phyloP scores from a whole-genome alignment of 176 grass and related monocot species.

The Pontederia paniculata region DNA sequence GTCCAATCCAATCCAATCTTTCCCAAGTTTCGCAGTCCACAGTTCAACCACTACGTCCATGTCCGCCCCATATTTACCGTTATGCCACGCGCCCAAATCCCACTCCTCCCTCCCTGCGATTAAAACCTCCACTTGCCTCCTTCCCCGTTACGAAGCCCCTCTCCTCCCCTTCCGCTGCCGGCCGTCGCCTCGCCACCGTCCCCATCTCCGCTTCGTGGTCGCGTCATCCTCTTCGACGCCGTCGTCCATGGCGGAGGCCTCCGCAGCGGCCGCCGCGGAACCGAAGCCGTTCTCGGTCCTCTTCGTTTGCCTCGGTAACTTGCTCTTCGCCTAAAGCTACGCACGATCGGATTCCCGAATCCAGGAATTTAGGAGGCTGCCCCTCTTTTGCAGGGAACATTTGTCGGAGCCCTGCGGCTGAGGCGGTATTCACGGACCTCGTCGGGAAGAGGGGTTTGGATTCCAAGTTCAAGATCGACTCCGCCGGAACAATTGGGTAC shows the following conservation, averaged over 20 bases:
- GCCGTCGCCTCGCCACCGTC: no score
- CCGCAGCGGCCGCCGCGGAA: background rate
- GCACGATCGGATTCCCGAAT: background rate
- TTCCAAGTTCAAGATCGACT: conserved; percentile 71
- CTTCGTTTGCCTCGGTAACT: conserved; percentile 82
- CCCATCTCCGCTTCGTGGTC: background rate
- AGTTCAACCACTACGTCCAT: background rate
- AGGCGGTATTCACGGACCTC: conserved; percentile 67
- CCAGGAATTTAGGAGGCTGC: background rate
- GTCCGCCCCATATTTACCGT: background rate
- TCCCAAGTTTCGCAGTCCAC: background rate
- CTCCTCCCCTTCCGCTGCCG: background rate
- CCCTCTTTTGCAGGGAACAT: conserved; percentile 52
- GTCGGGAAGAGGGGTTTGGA: conserved; percentile 58
- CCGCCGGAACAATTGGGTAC: conserved; percentile 81
- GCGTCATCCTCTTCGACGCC: conserved; percentile 14
- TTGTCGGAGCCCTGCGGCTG: conserved; percentile 83
- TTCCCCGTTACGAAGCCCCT: background rate
- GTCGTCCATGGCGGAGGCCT: conserved; percentile 1
- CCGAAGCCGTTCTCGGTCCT: conserved; percentile 62
- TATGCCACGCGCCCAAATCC: background rate
- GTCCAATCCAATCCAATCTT: no score
- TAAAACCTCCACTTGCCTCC: background rate
- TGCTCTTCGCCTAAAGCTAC: background rate
- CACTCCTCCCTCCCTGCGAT: no score